Base-by-base conservation (phyloP, 1,284 basidiomycete species). In the Irpex sp. region DNA sequence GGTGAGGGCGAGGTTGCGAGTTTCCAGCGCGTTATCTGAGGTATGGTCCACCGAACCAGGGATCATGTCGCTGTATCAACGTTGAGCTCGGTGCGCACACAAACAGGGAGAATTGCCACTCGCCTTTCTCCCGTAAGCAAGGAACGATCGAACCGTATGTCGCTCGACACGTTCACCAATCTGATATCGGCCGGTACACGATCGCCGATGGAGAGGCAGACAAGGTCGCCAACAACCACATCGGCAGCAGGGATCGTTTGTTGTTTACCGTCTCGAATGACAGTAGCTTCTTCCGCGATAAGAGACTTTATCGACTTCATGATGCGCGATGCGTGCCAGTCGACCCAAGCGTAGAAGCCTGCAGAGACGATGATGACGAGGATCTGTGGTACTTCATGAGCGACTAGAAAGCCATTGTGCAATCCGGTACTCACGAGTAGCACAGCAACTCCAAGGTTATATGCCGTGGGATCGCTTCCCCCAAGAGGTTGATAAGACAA, bases 41-140 rank as follows among this genome's bases (percentile, higher is more conserved):
- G 83, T 85, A 13, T 72, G 69, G 21, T 85, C 80, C 50, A 85
- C 71, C 1, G 78, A 77, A 0, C 78, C 85, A 0, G 79, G 70
- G 39, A 89, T 77, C 67, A 85, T 82, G 60, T 88, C 83, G 49
- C 69, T 70, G 46, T 55, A 4, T 17, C 11, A 47, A 15, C 17
- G 15, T 43, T 19, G 17, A 11, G 11, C 31, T 54, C 6, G 5
- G 15, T 21, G 13, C 9, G 19, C 2, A 8, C 36, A 3, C 17
- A 21, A 46, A 35, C n/a, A 17, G 2, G 11, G 11, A 36, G 6
- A 53, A 54, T 26, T 15, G 15, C 15, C 39, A 35, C 35, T 53
- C 8, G 78, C 75, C 82, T 75, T 71, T 83, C 82, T 39, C 87
- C 87, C 0, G 87, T 90, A 47, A 89, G 77, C n/a, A 89, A 80